phyloP scores from a whole-genome alignment of 441 rosid genomes.

The Breynia disticha region DNA sequence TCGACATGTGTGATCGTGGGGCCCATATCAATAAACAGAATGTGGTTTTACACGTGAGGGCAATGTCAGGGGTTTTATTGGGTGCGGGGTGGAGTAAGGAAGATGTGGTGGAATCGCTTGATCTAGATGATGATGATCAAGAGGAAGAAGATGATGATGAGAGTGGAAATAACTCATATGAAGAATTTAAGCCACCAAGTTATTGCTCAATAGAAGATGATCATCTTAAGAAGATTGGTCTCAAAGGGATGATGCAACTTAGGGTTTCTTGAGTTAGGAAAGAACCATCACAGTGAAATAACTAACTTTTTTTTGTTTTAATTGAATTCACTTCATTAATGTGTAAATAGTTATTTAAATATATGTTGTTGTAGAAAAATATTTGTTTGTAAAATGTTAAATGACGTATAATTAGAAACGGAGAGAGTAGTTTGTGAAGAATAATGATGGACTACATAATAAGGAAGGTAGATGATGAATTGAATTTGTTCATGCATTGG shows the following conservation, averaged over 20 bases:
- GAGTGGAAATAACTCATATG: neutral
- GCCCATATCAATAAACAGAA: slow-evolving; percentile 12
- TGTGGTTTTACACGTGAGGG: slow-evolving; percentile 18
- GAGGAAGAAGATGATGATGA: too few species aligned
- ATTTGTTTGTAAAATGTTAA: too few species aligned
- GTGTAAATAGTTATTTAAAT: too few species aligned
- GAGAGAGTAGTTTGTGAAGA: too few species aligned
- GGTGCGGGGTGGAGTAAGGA: slow-evolving; percentile 52
- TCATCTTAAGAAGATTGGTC: slow-evolving; percentile 5
- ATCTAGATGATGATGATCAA: slow-evolving; percentile 16
- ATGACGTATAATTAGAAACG: too few species aligned
- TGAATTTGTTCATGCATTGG: too few species aligned
- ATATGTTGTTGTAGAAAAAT: too few species aligned
- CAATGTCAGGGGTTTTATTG: slow-evolving; percentile 22
- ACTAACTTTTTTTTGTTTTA: too few species aligned
- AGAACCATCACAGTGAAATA: too few species aligned
- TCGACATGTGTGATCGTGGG: neutral
- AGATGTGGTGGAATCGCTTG: slow-evolving; percentile 51
- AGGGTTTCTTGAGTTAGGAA: slow-evolving; percentile 7
- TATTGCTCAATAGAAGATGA: slow-evolving; percentile 10
- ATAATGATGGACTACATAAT: too few species aligned
- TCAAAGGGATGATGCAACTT: slow-evolving; percentile 9
- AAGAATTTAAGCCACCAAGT: slow-evolving; percentile 7
- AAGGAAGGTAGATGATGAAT: too few species aligned
- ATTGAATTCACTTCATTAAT: too few species aligned